Evolutionary conservation across 139 green algal genomes (phyloP).

Genomic region (Tetraselmis chui): DNA sequence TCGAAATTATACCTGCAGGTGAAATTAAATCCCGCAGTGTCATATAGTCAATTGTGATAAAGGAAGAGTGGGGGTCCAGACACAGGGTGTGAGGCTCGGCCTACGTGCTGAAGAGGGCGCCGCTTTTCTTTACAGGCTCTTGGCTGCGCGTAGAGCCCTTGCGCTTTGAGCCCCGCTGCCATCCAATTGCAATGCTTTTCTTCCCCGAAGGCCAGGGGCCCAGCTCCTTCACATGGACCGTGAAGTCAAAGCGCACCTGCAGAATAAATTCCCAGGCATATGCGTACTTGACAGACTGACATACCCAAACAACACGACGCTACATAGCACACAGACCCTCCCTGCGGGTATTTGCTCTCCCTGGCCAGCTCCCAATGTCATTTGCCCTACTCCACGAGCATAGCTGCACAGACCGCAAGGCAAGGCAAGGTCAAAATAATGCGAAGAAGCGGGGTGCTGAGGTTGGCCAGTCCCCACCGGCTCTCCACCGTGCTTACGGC

Average conservation of each 20-base stretch:
- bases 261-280: too few species aligned
- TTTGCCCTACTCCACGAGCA: too few species aligned
- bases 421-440: too few species aligned
- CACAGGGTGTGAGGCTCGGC: background rate
- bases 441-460: too few species aligned
- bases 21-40: too few species aligned
- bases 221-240: background rate
- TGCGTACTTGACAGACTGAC: too few species aligned
- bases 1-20: background rate
- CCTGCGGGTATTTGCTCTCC: too few species aligned
- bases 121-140: background rate
- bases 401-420: too few species aligned
- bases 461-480: background rate
- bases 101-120: background rate
- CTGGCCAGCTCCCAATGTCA: too few species aligned
- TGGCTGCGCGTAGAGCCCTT: background rate
- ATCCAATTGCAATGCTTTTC: background rate
- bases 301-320: too few species aligned
- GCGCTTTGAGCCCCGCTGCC: background rate
- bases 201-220: background rate
- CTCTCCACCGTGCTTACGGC: background rate
- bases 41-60: too few species aligned
- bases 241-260: background rate
- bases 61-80: background rate
- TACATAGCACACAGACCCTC: too few species aligned